Conservation (phyloP, 1,284 basidiomycete genomes). For the Boletus mariae region DNA sequence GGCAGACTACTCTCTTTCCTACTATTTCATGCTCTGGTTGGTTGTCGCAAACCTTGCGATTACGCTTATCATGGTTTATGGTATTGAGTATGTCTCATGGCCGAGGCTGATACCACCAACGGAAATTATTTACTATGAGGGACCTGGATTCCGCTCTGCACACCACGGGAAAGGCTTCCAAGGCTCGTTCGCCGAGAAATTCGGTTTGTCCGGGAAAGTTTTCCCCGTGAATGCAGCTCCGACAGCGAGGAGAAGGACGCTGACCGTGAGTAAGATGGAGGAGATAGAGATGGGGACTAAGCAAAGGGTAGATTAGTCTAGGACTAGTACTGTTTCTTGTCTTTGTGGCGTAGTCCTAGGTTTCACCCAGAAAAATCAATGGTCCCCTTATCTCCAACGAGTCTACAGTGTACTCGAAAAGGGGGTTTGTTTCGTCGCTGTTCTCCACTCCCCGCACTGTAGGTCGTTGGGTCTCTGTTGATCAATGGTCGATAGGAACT, state of each 20-base stretch:
- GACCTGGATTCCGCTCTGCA: conserved; percentile 80
- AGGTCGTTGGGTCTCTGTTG: too few relatives aligned
- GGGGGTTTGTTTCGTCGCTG: too few relatives aligned
- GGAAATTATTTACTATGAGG: conserved; percentile 82
- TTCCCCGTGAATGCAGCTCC: conserved; percentile 34
- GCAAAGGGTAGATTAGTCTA: conserved; percentile 62
- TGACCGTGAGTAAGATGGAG: conserved; percentile 42
- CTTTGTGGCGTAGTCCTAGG: too few relatives aligned
- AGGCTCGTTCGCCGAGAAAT: conserved; percentile 32
- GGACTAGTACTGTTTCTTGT: not conserved
- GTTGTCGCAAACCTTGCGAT: conserved; percentile 57
- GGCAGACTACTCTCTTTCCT: conserved; percentile 73
- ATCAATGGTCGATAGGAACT: too few relatives aligned
- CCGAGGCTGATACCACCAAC: conserved; percentile 86
- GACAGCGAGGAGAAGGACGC: conserved; percentile 36
- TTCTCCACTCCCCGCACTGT: too few relatives aligned
- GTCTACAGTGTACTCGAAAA: too few relatives aligned
- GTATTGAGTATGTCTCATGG: conserved; percentile 89
- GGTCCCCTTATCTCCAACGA: too few relatives aligned
- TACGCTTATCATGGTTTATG: conserved; percentile 73
- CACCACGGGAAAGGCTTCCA: conserved; percentile 74
- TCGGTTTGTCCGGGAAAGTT: conserved; percentile 32
- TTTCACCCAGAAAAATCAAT: too few relatives aligned
- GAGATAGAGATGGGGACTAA: conserved; percentile 61
- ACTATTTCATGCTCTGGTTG: conserved; percentile 81